Percentiles rank a stretch among this genome's conserved stretches.
These are phyloP conservation scores for Bacidia rubella DNA, from an alignment of 495 filamentous ascomycete genomes.

Conservation along the genomic window DNA sequence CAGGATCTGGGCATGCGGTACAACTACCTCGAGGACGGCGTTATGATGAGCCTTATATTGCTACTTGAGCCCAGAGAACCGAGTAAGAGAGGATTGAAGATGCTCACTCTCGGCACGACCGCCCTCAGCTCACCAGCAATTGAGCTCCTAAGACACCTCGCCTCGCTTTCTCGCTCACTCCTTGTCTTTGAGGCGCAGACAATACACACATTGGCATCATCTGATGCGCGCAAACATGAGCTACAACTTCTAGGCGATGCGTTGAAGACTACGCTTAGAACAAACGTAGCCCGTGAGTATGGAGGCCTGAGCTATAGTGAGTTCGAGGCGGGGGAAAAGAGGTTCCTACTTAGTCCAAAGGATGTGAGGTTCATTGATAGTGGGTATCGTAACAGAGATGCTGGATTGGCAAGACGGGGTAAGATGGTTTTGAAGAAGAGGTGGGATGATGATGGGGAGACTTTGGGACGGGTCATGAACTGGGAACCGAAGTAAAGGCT, in stretches of 20 bases:
- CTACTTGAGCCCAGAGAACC: constrained; percentile 3
- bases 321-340: constrained; percentile 21
- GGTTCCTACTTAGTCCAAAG: constrained; percentile 23
- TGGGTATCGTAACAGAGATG: constrained; percentile 29
- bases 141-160: no score
- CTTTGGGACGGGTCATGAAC: constrained; percentile 2
- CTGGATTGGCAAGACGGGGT: constrained; percentile 22
- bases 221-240: neutral
- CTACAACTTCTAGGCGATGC: neutral
- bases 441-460: constrained; percentile 16
- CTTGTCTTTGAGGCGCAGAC: no score
- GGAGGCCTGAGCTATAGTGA: neutral
- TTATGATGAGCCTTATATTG: constrained; percentile 11
- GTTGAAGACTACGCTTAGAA: neutral
- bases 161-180: no score
- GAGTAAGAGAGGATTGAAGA: constrained; percentile 7
- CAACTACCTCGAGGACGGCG: constrained; percentile 19
- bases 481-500: no score
- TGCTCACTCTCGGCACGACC: constrained; percentile 19
- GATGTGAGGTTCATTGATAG: constrained; percentile 29
- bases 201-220: no score
- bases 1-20: constrained; percentile 25
- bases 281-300: neutral
- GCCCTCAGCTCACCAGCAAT: constrained; percentile 8
- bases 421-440: constrained; percentile 19